Base-by-base conservation (phyloP, 495 filamentous ascomycete genomes). In the Hypoxylon intermedium region DNA sequence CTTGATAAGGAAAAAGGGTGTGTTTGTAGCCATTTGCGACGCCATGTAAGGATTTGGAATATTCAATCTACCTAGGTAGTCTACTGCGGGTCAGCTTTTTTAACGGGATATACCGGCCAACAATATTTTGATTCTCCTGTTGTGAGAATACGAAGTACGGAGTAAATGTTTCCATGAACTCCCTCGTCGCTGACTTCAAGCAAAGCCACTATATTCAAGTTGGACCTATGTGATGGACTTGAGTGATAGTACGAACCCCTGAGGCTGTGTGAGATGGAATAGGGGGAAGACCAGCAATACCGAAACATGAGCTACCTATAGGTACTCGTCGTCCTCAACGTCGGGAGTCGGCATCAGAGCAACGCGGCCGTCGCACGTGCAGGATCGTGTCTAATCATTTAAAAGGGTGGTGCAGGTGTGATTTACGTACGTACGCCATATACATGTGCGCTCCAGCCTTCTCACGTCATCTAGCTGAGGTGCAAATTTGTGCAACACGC, bases 21-120 rank as follows among this genome's bases (percentile, higher is more conserved):
- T 26, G 24, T 7, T 26, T 7, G 24, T 26, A 26, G 15, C 20
- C 34, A 55, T 3, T 46, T 23, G 0, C 51, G 21, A 13, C 33
- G 3, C 42, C 13, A 9, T 33, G 13, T 37, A 37, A 62, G n/a
- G 51, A 62, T 62, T 62, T 62, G 59, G 59, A 62, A 62, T 62
- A 61, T 16, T 2, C 15, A n/a, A 38, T 4, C 18, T 38, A 38
- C 36, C 36, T 5, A 38, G 36, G 18, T 38, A 38, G 36, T 38
- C 36, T 2, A 6, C 11, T 37, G 7, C 5, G 34, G 34, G n/a
- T 16, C 33, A 13, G n/a, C 16, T 38, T 19, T 38, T 6, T 38
- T 13, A 7, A 36, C 33, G 33, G n/a, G 33, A 36, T n/a, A n/a
- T n/a, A 7, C 24, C 7, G 24, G 24, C 24, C 24, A 38, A 9